Base-by-base conservation (phyloP, 148 eudicot species). In the Salicornia ramosissima region DNA sequence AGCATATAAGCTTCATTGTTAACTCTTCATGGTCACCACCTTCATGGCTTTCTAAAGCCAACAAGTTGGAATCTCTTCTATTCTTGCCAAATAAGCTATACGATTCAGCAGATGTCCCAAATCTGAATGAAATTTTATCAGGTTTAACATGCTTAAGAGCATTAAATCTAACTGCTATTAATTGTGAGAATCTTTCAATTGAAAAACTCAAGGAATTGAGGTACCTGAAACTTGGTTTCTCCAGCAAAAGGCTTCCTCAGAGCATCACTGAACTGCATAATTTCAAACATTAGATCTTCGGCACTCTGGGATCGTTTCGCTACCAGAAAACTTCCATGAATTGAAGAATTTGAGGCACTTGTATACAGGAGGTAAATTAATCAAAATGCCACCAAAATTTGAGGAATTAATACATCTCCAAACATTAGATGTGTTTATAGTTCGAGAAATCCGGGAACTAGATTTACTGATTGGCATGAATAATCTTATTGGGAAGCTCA, bases 271-370 rank as follows among this genome's bases (percentile, higher is more conserved):
- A 50, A 6, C 19, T 54, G 28, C 10, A 4, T 10, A 52, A 64
- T 1, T 14, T 73, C 29, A 31, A 14, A 54, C 36, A 26, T 64
- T 73, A 39, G 75, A 73, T 65, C 24, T 73, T 12, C 64, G 34
- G 19, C 51, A 8, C 12, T 53, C 18, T 10, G 26, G 53, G 30
- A 7, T 54, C 0, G 2, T 7, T 9, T 15, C 25, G 14, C 22
- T 72, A 8, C 55, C 70, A 10, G 3, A 28, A 43, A 24, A 12
- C 0, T 64, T 73, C 30, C 16, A 28, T 8, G n/a, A n/a, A 55
- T 42, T 65, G 55, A 15, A 0, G 3, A 10, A 11, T 25, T 54
- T 73, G 14, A 64, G 54, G 54, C 63, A 65, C 75, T 73, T 73
- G 13, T 42, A 40, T 28, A 42, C 58, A 10, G 12, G 33, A 40